Evolutionary conservation across 1,139 yeast species (phyloP), one percentile per base, ranked within the genome.

Genomic region (Taiozyma onychis): DNA sequence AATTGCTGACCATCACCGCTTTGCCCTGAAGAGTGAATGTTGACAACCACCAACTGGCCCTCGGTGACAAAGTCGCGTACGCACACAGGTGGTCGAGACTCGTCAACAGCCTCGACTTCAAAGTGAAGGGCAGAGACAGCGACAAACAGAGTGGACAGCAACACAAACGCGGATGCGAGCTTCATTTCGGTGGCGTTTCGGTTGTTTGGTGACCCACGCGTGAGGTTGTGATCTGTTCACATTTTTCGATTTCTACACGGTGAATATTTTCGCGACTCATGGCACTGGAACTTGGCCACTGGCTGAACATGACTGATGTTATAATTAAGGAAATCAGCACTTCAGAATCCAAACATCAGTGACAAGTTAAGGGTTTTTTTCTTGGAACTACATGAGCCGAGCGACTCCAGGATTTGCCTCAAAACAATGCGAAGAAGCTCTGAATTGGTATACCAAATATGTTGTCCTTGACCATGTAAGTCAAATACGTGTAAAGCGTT

Each of bases 1-100:
- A 91, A 75, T 48, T 73, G 70, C 70, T 91, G 97, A 34, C 97
- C 98, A 66, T 93, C 98, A 35, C 95, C 95, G 49, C 72, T 70
- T 48, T 75, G 66, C 21, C 97, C 97, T 59, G 78, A 77, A 21
- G 95, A 78, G 56, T 79, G 78, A 59, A 89, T 78, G 58, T 85
- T 86, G 52, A 89, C 85, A 44, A 89, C 96, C 34, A 91, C 97
- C 61, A 90, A 70, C 64, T 89, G 93, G 51, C 88, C 90, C 60
- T 83, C 86, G 49, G 79, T 75, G 48, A 88, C 95, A 66, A 91
- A 91, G 67, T 91, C 97, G 66, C 98, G 86, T 57, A 91, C 80
- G 74, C 99, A 91, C 53, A 79, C 73, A 34, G 83, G 83, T 37
- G 67, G 54, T 45, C 62, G 58, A 65, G 76, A 56, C 71, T 78